Conservation (phyloP, 805 yeast genomes). For the Candida coleopterorum region DNA sequence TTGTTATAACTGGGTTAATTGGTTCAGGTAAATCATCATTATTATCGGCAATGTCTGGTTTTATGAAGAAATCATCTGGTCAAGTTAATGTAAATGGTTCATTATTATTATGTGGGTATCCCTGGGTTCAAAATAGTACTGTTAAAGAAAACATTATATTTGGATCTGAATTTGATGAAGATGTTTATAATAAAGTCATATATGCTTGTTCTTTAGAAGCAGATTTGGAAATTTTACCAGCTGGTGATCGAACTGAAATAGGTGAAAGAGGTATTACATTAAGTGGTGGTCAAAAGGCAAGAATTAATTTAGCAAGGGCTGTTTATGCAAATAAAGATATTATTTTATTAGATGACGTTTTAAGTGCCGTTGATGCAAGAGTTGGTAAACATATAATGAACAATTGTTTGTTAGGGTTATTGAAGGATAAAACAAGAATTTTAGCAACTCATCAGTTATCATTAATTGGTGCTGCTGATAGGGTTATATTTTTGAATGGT, state of each 20-base stretch:
- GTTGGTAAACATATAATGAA: slow-evolving; percentile 34
- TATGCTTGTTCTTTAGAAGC: slow-evolving; percentile 27
- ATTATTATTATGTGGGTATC: slow-evolving; percentile 26
- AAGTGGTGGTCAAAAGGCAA: slow-evolving; percentile 36
- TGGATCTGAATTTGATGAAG: slow-evolving; percentile 20
- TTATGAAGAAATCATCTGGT: slow-evolving; percentile 31
- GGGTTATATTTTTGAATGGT: slow-evolving; percentile 27
- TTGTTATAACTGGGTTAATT: slow-evolving; percentile 33
- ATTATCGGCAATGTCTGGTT: slow-evolving; percentile 33
- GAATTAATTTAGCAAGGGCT: slow-evolving; percentile 33
- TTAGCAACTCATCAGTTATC: slow-evolving; percentile 36
- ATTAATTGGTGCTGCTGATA: slow-evolving; percentile 28
- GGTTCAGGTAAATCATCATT: slow-evolving; percentile 37
- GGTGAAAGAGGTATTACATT: slow-evolving; percentile 36
- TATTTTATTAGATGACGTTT: slow-evolving; percentile 30
- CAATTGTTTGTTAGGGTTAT: slow-evolving; percentile 23
- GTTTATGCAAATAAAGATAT: slow-evolving; percentile 29
- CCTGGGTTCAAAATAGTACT: slow-evolving; percentile 35
- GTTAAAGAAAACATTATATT: slow-evolving; percentile 29
- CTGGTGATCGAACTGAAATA: slow-evolving; percentile 33
- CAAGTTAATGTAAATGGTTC: slow-evolving; percentile 25
- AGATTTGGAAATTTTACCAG: slow-evolving; percentile 28
- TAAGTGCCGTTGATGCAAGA: slow-evolving; percentile 35
- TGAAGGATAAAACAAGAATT: slow-evolving; percentile 27
- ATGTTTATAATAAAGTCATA: slow-evolving; percentile 21